Evolutionary conservation across 768 basidiomycete species (phyloP).

Genomic region (Leccinum sublutescens): DNA sequence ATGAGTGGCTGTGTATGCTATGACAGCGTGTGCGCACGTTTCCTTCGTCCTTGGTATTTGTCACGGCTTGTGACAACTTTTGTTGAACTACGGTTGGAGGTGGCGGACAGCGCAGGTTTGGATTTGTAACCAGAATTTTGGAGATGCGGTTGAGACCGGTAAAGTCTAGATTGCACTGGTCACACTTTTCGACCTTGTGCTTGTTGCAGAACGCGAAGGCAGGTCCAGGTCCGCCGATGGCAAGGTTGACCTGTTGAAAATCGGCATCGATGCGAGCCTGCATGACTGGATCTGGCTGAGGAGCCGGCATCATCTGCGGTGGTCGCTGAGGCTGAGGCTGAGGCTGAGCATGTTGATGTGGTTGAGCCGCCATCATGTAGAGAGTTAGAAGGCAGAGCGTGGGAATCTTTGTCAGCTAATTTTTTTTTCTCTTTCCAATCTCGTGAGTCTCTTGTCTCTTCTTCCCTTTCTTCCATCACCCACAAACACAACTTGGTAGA

Average conservation of each 20-base stretch:
- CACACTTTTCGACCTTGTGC: constrained; percentile 75
- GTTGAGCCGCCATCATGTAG: constrained; percentile 62
- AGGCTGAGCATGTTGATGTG: constrained; percentile 46
- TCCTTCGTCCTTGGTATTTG: constrained; percentile 86
- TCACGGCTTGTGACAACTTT: constrained; percentile 72
- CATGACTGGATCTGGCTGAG: constrained; percentile 64
- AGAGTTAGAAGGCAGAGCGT: not conserved
- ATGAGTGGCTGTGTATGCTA: constrained; percentile 7
- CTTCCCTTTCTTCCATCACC: constrained; percentile 29
- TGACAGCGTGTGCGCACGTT: constrained; percentile 61
- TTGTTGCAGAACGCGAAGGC: constrained; percentile 56
- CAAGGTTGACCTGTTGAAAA: constrained; percentile 57
- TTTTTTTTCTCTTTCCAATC: constrained; percentile 24
- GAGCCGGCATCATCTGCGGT: constrained; percentile 43
- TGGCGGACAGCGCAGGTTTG: constrained; percentile 73
- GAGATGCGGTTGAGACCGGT: constrained; percentile 72
- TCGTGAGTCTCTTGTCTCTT: constrained; percentile 14
- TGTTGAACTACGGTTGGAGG: constrained; percentile 75
- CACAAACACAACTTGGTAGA: constrained; percentile 27
- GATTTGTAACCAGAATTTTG: constrained; percentile 64
- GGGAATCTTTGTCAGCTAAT: constrained; percentile 31
- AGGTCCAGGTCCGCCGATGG: constrained; percentile 51
- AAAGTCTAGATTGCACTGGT: constrained; percentile 73
- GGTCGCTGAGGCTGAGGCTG: constrained; percentile 32
- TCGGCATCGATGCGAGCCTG: constrained; percentile 78